A percentile compares a stretch with the other conserved stretches of the same genome.
Evolutionary conservation across 176 grass and related monocot species (phyloP).

Genomic region (Oryza punctata): DNA sequence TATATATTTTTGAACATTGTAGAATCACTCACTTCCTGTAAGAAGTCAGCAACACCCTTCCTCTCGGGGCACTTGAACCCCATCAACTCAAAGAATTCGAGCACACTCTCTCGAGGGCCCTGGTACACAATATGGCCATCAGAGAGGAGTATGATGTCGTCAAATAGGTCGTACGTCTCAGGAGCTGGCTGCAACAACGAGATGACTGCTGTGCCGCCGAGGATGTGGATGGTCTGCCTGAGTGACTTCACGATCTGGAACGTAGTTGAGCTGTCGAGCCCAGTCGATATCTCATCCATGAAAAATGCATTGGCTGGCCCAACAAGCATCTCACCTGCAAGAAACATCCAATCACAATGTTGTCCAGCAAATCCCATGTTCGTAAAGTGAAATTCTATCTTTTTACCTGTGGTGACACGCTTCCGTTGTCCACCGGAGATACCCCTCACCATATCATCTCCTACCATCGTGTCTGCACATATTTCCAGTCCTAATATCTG

Average conservation of each 20-base stretch:
- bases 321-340: constrained; percentile 90
- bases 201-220: constrained; percentile 78
- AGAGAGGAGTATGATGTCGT: constrained; percentile 87
- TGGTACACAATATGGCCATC: constrained; percentile 88
- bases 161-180: constrained; percentile 86
- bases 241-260: constrained; percentile 94
- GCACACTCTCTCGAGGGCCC: constrained; percentile 71
- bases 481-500: constrained; percentile 87
- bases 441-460: constrained; percentile 88
- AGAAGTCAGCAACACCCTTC: constrained; percentile 90
- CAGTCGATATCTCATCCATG: constrained; percentile 98
- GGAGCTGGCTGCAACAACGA: constrained; percentile 87
- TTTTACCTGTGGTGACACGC: constrained; percentile 87
- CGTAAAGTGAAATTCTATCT: background rate
- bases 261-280: constrained; percentile 93
- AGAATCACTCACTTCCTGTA: constrained; percentile 70
- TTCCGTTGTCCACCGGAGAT: constrained; percentile 91
- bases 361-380: constrained; percentile 7
- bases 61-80: constrained; percentile 93
- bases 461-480: constrained; percentile 93
- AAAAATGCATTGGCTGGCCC: constrained; percentile 80
- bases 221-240: constrained; percentile 83
- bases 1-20: background rate
- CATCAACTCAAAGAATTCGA: constrained; percentile 84
- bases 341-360: background rate